Evolutionary conservation across 306 rosid genomes (phyloP), one percentile per base, ranked within the genome.

Genomic region (Cucurbita moschata): DNA sequence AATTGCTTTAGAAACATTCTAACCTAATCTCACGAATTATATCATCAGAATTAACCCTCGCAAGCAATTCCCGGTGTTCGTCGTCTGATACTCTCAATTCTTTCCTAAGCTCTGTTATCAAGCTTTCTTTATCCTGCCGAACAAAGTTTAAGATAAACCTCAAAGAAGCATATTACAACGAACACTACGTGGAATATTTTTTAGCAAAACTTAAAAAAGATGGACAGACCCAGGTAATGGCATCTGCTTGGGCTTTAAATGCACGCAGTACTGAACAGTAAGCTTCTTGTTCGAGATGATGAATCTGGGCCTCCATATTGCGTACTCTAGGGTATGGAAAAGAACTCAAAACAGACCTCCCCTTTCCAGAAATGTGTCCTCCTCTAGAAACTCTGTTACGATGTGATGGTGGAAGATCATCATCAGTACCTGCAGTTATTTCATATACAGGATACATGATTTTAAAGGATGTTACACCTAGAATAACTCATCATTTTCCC

Each of bases 81-180:
- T 85, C 88, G 68, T 85, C 88, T 5, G 88, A 85, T 10, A 85
- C 84, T 77, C 88, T 79, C 75, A 85, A 79, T 79, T 85, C 88
- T 80, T 85, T 85, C 67, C 88, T 77, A 51, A 85, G 79, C 76
- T 85, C 85, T 0, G 88, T 85, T 42, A 85, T 82, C 77, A 85
- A 71, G 62, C 86, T 79, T 77, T 85, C 88, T 71, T 85, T 85
- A 63, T 85, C 88, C 88, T 85, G 79, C 15, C 60, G 53, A 43
- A 51, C 43, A 38, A 43, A 74, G 51, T 51, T 51, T 15, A 5
- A 51, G 56, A 63, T 53, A 13, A 77, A 70, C 30, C 46, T 70
- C 47, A 35, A 26, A 4, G 44, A 3, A 12, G 16, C 53, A 55
- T 10, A 71, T 38, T 11, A 43, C 37, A 40, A 5, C 6, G 19